Conservation (phyloP, 768 basidiomycete species). For the Scleroderma bovista region DNA sequence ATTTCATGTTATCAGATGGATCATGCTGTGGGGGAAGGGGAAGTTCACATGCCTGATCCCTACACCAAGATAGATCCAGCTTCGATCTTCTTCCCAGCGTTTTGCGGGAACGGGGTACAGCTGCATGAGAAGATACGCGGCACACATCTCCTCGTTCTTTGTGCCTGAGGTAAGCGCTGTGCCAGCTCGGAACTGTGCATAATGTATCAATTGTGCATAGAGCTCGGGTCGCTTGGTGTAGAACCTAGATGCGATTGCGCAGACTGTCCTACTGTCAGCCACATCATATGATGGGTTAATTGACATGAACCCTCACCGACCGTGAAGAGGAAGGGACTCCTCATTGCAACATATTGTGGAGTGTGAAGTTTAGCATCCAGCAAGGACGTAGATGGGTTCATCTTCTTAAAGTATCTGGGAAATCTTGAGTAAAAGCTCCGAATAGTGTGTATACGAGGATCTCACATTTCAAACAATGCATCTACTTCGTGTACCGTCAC, state of each 20-base stretch:
- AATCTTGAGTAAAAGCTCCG: slow-evolving; percentile 1
- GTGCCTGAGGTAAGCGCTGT: slow-evolving; percentile 68
- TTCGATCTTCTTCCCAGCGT: slow-evolving; percentile 86
- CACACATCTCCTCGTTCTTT: slow-evolving; percentile 80
- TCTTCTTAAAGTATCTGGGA: slow-evolving; percentile 65
- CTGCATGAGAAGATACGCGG: slow-evolving; percentile 77
- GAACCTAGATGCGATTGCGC: slow-evolving; percentile 82
- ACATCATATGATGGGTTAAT: not conserved
- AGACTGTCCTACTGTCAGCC: slow-evolving; percentile 46
- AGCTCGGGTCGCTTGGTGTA: slow-evolving; percentile 66
- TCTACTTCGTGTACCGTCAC: slow-evolving; percentile 65
- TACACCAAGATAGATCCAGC: slow-evolving; percentile 85
- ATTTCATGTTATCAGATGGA: slow-evolving; percentile 4
- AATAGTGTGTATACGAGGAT: not conserved
- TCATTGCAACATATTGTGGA: slow-evolving; percentile 69
- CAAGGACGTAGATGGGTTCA: slow-evolving; percentile 74
- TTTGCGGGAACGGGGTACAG: slow-evolving; percentile 71
- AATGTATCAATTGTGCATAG: slow-evolving; percentile 67
- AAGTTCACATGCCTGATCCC: slow-evolving; percentile 63
- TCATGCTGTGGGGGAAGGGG: not conserved
- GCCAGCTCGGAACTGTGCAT: slow-evolving; percentile 71
- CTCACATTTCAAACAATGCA: slow-evolving; percentile 66
- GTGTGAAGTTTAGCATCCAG: slow-evolving; percentile 83
- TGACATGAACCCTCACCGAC: slow-evolving; percentile 57
- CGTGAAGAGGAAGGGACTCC: slow-evolving; percentile 90